Base-by-base conservation (phyloP, 768 basidiomycete species). In the Kwoniella shandongensis region DNA sequence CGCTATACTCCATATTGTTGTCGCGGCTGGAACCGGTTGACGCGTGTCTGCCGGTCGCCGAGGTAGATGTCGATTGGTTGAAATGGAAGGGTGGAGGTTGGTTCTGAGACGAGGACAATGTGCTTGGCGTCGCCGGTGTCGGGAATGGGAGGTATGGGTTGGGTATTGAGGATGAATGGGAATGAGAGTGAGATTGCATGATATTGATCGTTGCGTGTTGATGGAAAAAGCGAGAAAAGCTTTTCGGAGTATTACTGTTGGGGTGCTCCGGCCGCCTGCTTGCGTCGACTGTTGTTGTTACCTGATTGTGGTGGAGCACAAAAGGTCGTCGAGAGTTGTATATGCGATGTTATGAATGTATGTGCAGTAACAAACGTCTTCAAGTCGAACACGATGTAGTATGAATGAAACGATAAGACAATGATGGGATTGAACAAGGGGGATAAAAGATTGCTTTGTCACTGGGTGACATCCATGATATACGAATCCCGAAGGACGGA, bases 381-480 rank as follows among this genome's bases (percentile, higher is more conserved):
- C n/a, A n/a, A n/a, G n/a, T n/a, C n/a, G n/a, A n/a, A n/a, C n/a
- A n/a, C n/a, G n/a, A n/a, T n/a, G n/a, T n/a, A n/a, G n/a, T n/a
- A n/a, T n/a, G n/a, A n/a, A n/a, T n/a, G n/a, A n/a, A n/a, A n/a
- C n/a, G 17, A 4, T 23, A 39, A 36, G 25, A 41, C 2, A 23
- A 45, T 22, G 5, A 15, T 22, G 44, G n/a, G 18, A 15, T 42
- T 20, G 22, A n/a, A 23, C 22, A 22, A 30, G 17, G 18, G 50
- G 50, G n/a, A 51, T 12, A 25, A 51, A 25, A 23, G 27, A 32
- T 13, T 42, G 25, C 5, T 15, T 12, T 22, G 50, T 51, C 39
- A 51, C 50, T 51, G 10, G 50, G 39, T 51, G 50, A 51, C 50
- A 40, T 42, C 50, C 50, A 51, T 51, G 50, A 6, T 32, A 32